Evolutionary conservation across 2,329 filamentous ascomycete species (phyloP).

Genomic region (Aspergillus costaricaensis): DNA sequence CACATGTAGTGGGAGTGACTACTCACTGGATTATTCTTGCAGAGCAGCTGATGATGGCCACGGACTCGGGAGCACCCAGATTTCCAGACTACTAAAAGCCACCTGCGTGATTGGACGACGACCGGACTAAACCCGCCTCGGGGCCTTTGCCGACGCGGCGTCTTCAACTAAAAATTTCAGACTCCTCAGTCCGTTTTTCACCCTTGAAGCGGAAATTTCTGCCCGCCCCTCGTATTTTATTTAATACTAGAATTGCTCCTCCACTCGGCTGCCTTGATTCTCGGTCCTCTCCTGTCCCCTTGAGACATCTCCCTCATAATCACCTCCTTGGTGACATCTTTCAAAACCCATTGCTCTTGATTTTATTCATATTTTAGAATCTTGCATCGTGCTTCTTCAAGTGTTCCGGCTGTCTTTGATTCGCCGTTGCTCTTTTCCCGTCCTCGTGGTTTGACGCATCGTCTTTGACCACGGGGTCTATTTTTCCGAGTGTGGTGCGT

Average conservation of each 20-base stretch:
- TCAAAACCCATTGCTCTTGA: background rate
- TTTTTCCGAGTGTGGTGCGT: constrained; percentile 9
- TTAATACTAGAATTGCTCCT: background rate
- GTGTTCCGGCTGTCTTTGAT: background rate
- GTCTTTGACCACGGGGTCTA: constrained; percentile 3
- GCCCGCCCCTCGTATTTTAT: constrained; percentile 11
- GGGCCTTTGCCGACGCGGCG: constrained; percentile 4
- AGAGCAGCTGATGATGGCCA: background rate
- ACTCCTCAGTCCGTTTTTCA: constrained; percentile 3
- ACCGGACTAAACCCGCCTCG: constrained; percentile 3
- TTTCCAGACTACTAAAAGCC: background rate
- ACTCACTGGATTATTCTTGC: too few relatives aligned
- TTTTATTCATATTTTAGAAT: too few relatives aligned
- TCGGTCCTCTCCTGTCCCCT: background rate
- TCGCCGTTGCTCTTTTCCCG: background rate
- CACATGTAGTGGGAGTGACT: background rate
- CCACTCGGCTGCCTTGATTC: background rate
- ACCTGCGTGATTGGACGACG: background rate
- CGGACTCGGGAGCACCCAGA: background rate
- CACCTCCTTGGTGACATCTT: constrained; percentile 12
- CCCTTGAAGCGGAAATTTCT: constrained; percentile 23
- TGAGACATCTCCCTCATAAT: constrained; percentile 15
- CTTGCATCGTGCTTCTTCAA: background rate
- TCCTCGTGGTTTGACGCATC: background rate
- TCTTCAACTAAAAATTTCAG: constrained; percentile 1